phyloP scores from a whole-genome alignment of 78 protist species.

The Chrysochromulina parva region DNA sequence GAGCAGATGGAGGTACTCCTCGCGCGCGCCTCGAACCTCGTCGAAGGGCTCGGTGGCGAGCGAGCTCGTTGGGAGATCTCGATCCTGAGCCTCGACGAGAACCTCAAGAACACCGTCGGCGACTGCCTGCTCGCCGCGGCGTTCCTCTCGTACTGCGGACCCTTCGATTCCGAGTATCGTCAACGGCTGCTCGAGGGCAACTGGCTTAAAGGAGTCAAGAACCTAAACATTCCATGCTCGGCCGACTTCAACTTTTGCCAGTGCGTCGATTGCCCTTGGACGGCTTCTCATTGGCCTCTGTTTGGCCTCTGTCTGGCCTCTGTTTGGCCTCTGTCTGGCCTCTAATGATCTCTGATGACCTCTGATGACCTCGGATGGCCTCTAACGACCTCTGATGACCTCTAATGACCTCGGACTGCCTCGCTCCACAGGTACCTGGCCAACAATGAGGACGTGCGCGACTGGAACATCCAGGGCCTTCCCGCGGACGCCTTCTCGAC shows the following conservation, averaged over 20 bases:
- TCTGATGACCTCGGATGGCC: too few species aligned
- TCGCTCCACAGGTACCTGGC: conserved; percentile 45
- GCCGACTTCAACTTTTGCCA: conserved; percentile 45
- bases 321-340: too few species aligned
- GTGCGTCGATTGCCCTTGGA: background rate
- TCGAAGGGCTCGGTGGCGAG: conserved; percentile 83
- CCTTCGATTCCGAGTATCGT: conserved; percentile 80
- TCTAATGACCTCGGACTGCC: too few species aligned
- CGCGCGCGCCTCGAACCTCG: conserved; percentile 76
- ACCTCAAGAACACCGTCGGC: conserved; percentile 65
- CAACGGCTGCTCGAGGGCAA: conserved; percentile 23
- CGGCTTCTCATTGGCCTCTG: too few species aligned
- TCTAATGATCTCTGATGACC: too few species aligned
- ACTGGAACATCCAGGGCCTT: conserved; percentile 77
- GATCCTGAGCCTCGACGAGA: conserved; percentile 29
- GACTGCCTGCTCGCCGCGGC: conserved; percentile 84
- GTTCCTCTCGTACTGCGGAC: conserved; percentile 86
- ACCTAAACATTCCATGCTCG: background rate
- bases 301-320: too few species aligned
- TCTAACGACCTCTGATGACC: too few species aligned
- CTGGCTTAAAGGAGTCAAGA: conserved; percentile 36
- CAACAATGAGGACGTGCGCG: conserved; percentile 71
- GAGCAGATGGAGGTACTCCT: conserved; percentile 73
- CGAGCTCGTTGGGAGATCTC: conserved; percentile 74
- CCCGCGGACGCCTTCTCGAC: conserved; percentile 80